phyloP scores from a whole-genome alignment of 1,284 basidiomycete species.

The Pterulicium gracile region DNA sequence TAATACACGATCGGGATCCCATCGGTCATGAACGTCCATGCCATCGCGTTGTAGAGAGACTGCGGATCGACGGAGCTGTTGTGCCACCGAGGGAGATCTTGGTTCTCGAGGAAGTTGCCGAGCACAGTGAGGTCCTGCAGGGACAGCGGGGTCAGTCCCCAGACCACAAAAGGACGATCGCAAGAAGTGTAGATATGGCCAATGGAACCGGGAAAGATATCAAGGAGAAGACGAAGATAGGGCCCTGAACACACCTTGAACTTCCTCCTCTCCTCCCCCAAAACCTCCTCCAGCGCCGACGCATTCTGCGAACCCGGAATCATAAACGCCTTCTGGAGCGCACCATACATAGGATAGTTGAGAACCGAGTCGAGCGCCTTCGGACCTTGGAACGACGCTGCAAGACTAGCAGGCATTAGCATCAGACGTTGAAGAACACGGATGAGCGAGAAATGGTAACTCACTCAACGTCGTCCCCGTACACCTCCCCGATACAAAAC shows the following conservation, averaged over 20 bases:
- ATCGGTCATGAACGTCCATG: slow-evolving; percentile 55
- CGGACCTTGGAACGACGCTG: slow-evolving; percentile 31
- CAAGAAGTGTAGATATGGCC: too few relatives aligned
- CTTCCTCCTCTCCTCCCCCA: slow-evolving; percentile 38
- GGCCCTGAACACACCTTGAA: slow-evolving; percentile 18
- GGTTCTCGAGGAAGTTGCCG: slow-evolving; percentile 81
- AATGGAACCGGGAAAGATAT: too few relatives aligned
- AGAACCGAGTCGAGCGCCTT: slow-evolving; percentile 51
- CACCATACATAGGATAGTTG: slow-evolving; percentile 65
- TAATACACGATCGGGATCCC: slow-evolving; percentile 77
- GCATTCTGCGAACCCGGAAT: slow-evolving; percentile 57
- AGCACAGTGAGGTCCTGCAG: slow-evolving; percentile 37
- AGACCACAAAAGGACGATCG: too few relatives aligned
- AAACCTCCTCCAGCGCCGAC: slow-evolving; percentile 40
- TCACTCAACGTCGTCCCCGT: slow-evolving; percentile 44
- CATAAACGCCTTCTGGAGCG: slow-evolving; percentile 50
- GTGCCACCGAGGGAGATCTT: slow-evolving; percentile 69
- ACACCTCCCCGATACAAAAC: slow-evolving; percentile 80
- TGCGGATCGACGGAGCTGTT: slow-evolving; percentile 52
- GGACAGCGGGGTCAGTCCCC: too few relatives aligned
- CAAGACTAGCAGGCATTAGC: slow-evolving; percentile 22
- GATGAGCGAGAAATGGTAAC: slow-evolving; percentile 14
- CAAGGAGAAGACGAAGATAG: too few relatives aligned
- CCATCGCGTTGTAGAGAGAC: slow-evolving; percentile 57
- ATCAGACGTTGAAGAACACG: slow-evolving; percentile 5